These are phyloP conservation scores for Biscutella laevigata DNA, from an alignment of 441 rosid genomes.

Conservation along the genomic window DNA sequence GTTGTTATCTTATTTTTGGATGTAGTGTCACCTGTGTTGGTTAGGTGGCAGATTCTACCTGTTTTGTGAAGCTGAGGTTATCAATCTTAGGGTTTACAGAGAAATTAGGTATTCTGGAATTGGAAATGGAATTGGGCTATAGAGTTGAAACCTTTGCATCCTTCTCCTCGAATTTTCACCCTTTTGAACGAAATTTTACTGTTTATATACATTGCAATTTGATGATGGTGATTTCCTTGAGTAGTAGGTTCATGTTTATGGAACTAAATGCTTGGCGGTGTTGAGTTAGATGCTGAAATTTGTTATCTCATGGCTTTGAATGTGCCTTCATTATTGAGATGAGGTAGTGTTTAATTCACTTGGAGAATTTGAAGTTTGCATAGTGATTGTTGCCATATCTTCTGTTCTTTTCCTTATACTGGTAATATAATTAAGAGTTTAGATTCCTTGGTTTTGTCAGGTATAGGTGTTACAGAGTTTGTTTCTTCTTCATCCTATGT, in stretches of 20 bases:
- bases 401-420: background rate
- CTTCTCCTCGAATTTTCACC: background rate
- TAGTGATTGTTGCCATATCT: background rate
- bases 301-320: background rate
- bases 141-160: conserved; percentile 10
- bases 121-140: background rate
- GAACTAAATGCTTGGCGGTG: background rate
- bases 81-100: conserved; percentile 7
- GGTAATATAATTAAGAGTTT: background rate
- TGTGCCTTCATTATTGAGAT: conserved; percentile 5
- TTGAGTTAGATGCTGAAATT: background rate
- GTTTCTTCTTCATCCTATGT: background rate
- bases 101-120: background rate
- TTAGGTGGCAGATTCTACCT: conserved; percentile 9
- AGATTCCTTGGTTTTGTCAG: background rate
- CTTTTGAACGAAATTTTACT: background rate
- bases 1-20: background rate
- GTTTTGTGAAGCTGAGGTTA: background rate
- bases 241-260: background rate
- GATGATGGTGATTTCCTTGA: background rate
- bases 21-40: background rate
- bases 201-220: conserved; percentile 1
- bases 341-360: background rate
- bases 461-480: background rate
- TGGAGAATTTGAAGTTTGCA: background rate